Percentiles rank a stretch among this genome's conserved stretches.
Evolutionary conservation across 768 basidiomycete genomes (phyloP).

Genomic region (Termitomyces sp.): DNA sequence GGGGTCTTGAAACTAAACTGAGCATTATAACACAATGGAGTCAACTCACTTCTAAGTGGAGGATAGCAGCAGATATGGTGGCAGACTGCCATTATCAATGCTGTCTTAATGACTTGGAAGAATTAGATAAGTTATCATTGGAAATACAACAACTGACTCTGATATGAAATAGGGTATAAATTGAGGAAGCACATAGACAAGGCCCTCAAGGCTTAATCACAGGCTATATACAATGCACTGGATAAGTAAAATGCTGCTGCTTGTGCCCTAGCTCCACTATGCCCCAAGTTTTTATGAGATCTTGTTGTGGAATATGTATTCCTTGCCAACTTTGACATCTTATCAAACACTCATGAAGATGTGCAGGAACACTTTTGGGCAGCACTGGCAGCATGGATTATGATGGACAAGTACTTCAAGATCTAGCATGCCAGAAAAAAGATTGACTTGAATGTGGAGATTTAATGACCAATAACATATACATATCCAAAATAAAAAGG

Average conservation of each 20-base stretch:
- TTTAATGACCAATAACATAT: neutral
- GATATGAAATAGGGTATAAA: neutral
- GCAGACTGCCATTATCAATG: too few species aligned
- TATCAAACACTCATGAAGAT: neutral
- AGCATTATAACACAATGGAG: too few species aligned
- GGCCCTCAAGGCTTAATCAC: too few species aligned
- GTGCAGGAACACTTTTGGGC: neutral
- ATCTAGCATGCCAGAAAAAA: neutral
- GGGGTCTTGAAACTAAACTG: too few species aligned
- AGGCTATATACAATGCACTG: neutral
- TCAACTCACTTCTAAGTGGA: too few species aligned
- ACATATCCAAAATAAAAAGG: neutral
- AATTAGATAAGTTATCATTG: too few species aligned
- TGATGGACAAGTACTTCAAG: neutral
- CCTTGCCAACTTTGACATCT: neutral
- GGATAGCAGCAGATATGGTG: too few species aligned
- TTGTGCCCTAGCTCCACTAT: neutral
- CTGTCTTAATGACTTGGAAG: too few species aligned
- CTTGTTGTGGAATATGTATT: neutral
- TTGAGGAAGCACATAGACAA: neutral
- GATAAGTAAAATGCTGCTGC: neutral
- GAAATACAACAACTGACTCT: neutral
- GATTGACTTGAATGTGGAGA: neutral
- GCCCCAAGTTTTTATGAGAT: neutral
- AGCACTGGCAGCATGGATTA: accelerated